phyloP scores from a whole-genome alignment of 345 rosid genomes.

The Sonneratia caseolaris region DNA sequence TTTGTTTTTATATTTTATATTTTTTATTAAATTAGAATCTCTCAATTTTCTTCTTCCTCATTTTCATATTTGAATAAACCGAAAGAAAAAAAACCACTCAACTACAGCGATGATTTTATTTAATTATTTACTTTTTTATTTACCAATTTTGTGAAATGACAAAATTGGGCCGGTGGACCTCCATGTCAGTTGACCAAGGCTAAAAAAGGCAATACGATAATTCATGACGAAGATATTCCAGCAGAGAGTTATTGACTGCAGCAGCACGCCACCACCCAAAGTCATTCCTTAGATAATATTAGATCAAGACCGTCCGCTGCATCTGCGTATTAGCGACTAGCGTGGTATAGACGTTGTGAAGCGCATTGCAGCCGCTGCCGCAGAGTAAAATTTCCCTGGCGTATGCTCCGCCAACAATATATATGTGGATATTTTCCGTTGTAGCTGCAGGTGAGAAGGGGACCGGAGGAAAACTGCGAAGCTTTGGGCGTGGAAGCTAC shows the following conservation, averaged over 20 bases:
- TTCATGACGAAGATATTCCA: too few species aligned
- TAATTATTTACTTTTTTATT: too few species aligned
- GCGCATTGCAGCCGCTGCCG: not conserved
- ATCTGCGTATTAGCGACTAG: not conserved
- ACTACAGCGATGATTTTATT: too few species aligned
- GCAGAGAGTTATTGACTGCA: not conserved
- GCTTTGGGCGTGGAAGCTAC: not conserved
- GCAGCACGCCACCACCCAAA: not conserved
- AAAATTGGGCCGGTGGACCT: too few species aligned
- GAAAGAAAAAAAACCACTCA: too few species aligned
- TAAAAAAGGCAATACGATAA: too few species aligned
- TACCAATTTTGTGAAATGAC: too few species aligned
- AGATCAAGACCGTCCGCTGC: not conserved
- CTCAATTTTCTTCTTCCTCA: too few species aligned
- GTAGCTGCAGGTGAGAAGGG: not conserved
- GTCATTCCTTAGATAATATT: not conserved
- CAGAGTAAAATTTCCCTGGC: not conserved
- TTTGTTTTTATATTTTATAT: too few species aligned
- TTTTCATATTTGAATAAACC: too few species aligned
- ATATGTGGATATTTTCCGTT: not conserved
- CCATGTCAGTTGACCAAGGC: too few species aligned
- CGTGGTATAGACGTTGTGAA: not conserved
- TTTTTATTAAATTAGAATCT: too few species aligned
- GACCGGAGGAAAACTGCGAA: not conserved
- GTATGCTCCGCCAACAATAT: not conserved